phyloP scores from a whole-genome alignment of 352 stramenopile species.

The Globisporangium recalcitrans region DNA sequence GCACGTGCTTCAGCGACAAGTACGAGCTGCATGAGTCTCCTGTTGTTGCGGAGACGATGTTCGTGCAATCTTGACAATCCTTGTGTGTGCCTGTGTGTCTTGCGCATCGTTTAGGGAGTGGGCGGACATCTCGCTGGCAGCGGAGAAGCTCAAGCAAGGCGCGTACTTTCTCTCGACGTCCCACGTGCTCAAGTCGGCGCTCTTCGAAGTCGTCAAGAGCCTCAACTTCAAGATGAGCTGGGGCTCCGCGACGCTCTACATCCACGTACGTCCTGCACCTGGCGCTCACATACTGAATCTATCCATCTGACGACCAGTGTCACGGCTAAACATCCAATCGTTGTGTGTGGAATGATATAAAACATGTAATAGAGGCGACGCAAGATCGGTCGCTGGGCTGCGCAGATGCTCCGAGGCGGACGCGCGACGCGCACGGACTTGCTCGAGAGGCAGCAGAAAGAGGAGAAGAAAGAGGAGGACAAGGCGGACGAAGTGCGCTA shows the following conservation, averaged over 20 bases:
- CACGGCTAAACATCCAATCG: too few species aligned
- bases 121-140: constrained; percentile 66
- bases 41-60: neutral
- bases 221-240: constrained; percentile 79
- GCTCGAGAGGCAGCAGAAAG: constrained; percentile 36
- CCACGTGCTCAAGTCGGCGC: constrained; percentile 62
- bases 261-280: constrained; percentile 64
- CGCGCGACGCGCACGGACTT: constrained; percentile 69
- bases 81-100: neutral
- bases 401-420: constrained; percentile 79
- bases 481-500: constrained; percentile 6
- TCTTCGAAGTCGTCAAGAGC: constrained; percentile 83
- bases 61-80: neutral
- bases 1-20: constrained; percentile 81
- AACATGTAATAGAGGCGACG: constrained; percentile 50
- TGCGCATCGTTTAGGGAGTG: constrained; percentile 79
- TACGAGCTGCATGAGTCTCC: constrained; percentile 29
- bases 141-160: constrained; percentile 82
- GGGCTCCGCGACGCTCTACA: constrained; percentile 73
- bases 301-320: neutral
- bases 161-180: constrained; percentile 82
- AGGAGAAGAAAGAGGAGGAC: constrained; percentile 7
- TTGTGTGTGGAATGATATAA: neutral
- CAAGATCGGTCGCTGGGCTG: constrained; percentile 81
- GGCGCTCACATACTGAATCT: neutral